Evolutionary conservation across 2,329 filamentous ascomycete species (phyloP).

Genomic region (Chaetothyriales sp.): DNA sequence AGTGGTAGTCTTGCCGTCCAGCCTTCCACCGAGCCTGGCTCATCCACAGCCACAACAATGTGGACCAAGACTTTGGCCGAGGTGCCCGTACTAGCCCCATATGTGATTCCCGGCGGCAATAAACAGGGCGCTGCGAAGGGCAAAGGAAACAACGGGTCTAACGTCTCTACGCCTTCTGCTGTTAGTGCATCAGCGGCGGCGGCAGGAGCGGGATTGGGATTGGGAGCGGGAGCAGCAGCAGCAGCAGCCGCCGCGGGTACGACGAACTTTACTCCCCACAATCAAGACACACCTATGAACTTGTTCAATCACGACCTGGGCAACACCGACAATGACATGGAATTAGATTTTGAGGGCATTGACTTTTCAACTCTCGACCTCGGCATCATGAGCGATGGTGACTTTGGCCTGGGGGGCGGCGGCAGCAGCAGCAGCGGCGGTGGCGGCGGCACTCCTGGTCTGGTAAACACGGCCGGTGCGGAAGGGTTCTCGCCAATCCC

Average conservation of each 20-base stretch:
- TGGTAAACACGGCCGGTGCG: not conserved
- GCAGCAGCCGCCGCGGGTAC: not conserved
- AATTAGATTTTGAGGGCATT: conserved; percentile 17
- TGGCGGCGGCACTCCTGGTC: no score
- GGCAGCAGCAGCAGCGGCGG: not conserved
- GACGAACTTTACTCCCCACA: not conserved
- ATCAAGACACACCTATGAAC: not conserved
- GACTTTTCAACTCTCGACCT: conserved; percentile 16
- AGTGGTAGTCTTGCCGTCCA: not conserved
- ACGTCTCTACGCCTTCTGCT: not conserved
- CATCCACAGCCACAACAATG: conserved; percentile 21
- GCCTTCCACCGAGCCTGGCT: conserved; percentile 13
- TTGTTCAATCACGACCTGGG: not conserved
- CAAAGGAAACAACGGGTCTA: not conserved
- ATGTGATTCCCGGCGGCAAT: conserved; percentile 24
- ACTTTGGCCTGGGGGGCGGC: conserved; percentile 9
- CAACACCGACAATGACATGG: conserved; percentile 7
- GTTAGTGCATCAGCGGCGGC: conserved; percentile 11
- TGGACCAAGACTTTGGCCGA: conserved; percentile 11
- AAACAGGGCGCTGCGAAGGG: not conserved
- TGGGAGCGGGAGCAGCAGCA: conserved; percentile 9
- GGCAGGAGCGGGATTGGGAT: conserved; percentile 17
- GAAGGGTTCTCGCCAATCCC: not conserved
- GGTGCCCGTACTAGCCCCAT: conserved; percentile 29
- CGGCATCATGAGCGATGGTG: conserved; percentile 12